Evolutionary conservation across 2,329 filamentous ascomycete species (phyloP).

Genomic region (Fusarium brevicatenulatum): DNA sequence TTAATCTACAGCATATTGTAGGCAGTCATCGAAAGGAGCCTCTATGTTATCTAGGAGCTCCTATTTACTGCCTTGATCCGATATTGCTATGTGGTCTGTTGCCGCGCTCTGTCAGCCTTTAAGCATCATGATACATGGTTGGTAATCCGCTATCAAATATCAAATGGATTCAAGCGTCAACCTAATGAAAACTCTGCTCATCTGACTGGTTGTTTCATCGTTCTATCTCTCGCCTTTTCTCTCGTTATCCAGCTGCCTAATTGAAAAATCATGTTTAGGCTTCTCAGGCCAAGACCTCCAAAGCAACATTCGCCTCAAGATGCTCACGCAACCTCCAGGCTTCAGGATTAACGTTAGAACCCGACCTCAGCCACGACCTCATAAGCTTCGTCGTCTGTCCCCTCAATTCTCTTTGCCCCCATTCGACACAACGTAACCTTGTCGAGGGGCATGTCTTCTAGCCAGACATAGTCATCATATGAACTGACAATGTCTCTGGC

Average conservation of each 20-base stretch:
- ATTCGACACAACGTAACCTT: constrained; percentile 84
- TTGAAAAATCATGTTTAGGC: background rate
- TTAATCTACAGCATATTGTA: background rate
- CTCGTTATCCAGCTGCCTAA: background rate
- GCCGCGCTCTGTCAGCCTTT: background rate
- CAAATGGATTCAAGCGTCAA: background rate
- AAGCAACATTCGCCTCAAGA: background rate
- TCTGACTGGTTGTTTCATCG: background rate
- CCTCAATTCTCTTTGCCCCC: constrained; percentile 76
- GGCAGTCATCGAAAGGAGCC: background rate
- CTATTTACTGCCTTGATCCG: background rate
- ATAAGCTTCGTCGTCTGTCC: constrained; percentile 64
- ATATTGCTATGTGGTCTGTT: background rate
- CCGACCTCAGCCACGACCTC: constrained; percentile 62
- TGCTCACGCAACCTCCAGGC: constrained; percentile 11
- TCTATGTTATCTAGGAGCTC: too few relatives aligned
- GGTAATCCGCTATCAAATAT: background rate
- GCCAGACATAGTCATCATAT: constrained; percentile 77
- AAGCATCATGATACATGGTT: background rate
- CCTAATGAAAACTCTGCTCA: background rate
- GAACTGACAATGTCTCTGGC: constrained; percentile 64
- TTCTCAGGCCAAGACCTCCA: background rate
- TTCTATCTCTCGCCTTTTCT: background rate
- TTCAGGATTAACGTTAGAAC: constrained; percentile 44
- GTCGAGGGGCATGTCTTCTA: constrained; percentile 72